Evolutionary conservation across 306 rosid genomes (phyloP).

Genomic region (Spatholobus suberectus): DNA sequence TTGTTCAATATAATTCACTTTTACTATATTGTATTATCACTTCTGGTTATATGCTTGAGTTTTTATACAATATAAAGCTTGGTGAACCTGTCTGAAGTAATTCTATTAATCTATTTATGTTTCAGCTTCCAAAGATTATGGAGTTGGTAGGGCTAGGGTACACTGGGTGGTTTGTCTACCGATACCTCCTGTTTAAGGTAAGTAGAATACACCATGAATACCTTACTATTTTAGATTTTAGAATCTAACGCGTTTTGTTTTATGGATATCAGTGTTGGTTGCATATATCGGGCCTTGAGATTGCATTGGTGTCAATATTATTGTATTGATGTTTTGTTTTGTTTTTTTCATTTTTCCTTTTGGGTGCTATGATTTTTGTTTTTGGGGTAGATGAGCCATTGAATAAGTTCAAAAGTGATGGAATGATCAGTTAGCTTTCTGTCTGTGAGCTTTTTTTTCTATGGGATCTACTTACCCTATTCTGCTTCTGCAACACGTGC

Average conservation of each 20-base stretch:
- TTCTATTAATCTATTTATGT: slow-evolving; percentile 11
- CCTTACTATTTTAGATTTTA: slow-evolving; percentile 16
- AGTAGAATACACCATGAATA: not conserved
- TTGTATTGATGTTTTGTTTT: not conserved
- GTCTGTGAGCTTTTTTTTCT: too few relatives aligned
- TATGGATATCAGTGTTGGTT: not conserved
- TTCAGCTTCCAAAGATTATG: slow-evolving; percentile 94
- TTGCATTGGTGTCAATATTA: slow-evolving; percentile 14
- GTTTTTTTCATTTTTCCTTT: not conserved
- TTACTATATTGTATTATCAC: not conserved
- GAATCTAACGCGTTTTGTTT: slow-evolving; percentile 20
- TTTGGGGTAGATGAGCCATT: not conserved
- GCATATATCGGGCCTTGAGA: not conserved
- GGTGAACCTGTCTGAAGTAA: slow-evolving; percentile 34
- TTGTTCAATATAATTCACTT: not conserved
- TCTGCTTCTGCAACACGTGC: not conserved
- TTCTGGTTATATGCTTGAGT: slow-evolving; percentile 9
- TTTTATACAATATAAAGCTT: not conserved
- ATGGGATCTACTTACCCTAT: not conserved
- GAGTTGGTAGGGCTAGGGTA: slow-evolving; percentile 99
- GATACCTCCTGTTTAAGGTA: slow-evolving; percentile 98
- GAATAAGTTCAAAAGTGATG: not conserved
- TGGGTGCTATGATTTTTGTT: not conserved
- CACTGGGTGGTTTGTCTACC: slow-evolving; percentile 99
- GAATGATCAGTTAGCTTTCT: not conserved